A percentile compares a stretch with the other conserved stretches of the same genome.
These are phyloP conservation scores for Knufia petricola DNA, from an alignment of 2,329 filamentous ascomycete species.

Conservation along the genomic window DNA sequence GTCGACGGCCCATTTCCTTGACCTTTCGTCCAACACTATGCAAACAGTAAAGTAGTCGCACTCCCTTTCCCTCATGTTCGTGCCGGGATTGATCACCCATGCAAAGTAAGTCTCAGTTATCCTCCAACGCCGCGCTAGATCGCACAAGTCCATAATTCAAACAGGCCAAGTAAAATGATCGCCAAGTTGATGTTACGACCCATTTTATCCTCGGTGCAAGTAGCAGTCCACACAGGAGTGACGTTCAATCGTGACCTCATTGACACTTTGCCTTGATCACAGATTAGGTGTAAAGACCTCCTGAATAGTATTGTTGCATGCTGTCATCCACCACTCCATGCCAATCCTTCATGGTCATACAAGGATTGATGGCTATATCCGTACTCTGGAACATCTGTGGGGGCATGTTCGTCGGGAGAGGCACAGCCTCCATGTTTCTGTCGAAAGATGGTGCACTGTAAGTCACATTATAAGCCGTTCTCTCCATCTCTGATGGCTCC, in stretches of 20 bases:
- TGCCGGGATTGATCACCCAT: too few species aligned
- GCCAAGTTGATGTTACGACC: background rate
- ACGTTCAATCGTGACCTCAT: constrained; percentile 1
- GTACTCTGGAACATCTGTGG: constrained; percentile 18
- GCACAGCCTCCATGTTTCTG: constrained; percentile 12
- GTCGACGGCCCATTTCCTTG: too few species aligned
- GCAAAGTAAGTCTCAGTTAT: too few species aligned
- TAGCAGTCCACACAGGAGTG: background rate
- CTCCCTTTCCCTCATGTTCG: too few species aligned
- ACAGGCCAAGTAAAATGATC: too few species aligned
- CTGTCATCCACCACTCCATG: background rate
- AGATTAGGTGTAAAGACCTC: background rate
- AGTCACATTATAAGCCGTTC: constrained; percentile 22
- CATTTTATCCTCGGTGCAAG: background rate
- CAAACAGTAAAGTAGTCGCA: too few species aligned
- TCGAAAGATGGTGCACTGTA: constrained; percentile 20
- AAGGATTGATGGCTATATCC: constrained; percentile 17
- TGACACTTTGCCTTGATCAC: background rate
- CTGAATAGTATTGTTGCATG: background rate
- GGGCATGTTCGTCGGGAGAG: background rate
- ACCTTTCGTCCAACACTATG: too few species aligned
- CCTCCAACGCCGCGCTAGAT: background rate
- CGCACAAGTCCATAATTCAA: background rate
- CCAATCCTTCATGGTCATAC: constrained; percentile 23
- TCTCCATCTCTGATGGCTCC: constrained; percentile 15